phyloP scores from a whole-genome alignment of 192 early-diverging fungal species.

The Gryganskiella cystojenkinii region DNA sequence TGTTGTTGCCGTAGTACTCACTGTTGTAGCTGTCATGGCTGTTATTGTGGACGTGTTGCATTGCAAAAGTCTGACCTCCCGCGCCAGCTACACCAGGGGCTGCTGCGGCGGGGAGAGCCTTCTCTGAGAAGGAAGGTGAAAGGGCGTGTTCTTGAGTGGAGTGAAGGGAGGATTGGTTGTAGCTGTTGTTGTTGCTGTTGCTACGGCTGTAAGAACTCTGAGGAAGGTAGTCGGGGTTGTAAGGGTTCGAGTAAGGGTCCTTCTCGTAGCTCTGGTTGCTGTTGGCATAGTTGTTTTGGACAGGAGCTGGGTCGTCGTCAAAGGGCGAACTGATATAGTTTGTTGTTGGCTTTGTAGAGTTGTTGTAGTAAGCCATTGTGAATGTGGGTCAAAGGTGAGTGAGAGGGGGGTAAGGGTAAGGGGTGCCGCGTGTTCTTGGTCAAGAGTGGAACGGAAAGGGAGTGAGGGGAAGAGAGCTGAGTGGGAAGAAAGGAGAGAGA shows the following conservation, averaged over 20 bases:
- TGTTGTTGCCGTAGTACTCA: constrained; percentile 4
- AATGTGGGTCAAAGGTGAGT: constrained; percentile 8
- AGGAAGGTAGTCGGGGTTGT: constrained; percentile 32
- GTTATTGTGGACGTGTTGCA: constrained; percentile 35
- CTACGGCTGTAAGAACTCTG: not conserved
- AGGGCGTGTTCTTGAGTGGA: constrained; percentile 42
- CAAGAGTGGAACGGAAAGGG: not conserved
- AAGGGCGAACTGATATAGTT: constrained; percentile 8
- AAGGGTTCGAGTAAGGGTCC: constrained; percentile 14
- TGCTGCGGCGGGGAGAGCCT: constrained; percentile 9
- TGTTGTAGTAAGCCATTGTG: constrained; percentile 13
- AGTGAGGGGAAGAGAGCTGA: constrained; percentile 1
- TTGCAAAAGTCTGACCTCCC: constrained; percentile 27
- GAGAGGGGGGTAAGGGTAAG: constrained; percentile 1
- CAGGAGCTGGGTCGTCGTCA: constrained; percentile 13
- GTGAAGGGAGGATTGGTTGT: constrained; percentile 7
- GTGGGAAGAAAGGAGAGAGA: constrained; percentile 1
- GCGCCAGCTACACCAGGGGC: constrained; percentile 2
- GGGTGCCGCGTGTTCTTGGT: not conserved
- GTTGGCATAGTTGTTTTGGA: constrained; percentile 4
- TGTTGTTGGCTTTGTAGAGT: not conserved
- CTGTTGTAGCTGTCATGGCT: constrained; percentile 7
- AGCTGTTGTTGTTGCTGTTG: constrained; percentile 1
- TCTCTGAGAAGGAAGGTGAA: constrained; percentile 27
- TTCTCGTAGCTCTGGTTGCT: constrained; percentile 18